These are phyloP conservation scores for Actinomortierella wolfii DNA, from an alignment of 371 early-diverging fungal species.

Conservation along the genomic window DNA sequence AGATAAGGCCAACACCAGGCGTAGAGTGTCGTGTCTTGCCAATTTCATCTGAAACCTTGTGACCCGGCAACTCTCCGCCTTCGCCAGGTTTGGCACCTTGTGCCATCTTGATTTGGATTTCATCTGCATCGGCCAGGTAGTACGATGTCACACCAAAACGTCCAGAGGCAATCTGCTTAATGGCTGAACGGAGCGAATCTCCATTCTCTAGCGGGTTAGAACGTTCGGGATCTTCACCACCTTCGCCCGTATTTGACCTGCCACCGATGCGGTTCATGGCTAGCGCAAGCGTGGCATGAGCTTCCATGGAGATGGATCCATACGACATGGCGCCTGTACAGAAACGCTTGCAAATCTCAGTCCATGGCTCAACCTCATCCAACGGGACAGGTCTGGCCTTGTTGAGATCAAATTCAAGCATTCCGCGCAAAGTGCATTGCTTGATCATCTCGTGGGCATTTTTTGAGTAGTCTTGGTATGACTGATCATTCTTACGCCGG, in stretches of 20 bases:
- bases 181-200: constrained; percentile 86
- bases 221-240: constrained; percentile 93
- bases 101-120: constrained; percentile 98
- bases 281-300: constrained; percentile 89
- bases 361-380: constrained; percentile 97
- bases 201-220: constrained; percentile 72
- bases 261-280: constrained; percentile 97
- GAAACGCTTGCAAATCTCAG: constrained; percentile 92
- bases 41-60: constrained; percentile 90
- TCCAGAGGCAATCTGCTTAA: constrained; percentile 98
- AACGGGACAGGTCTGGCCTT: constrained; percentile 78
- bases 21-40: constrained; percentile 94
- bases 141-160: constrained; percentile 96
- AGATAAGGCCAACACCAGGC: constrained; percentile 94
- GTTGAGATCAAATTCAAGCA: constrained; percentile 87
- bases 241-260: constrained; percentile 98
- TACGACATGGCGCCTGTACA: constrained; percentile 99
- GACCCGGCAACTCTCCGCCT: constrained; percentile 84
- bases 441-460: constrained; percentile 83
- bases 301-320: constrained; percentile 94
- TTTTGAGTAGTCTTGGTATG: constrained; percentile 85
- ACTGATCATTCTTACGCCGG: constrained; percentile 83
- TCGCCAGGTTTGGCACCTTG: constrained; percentile 99
- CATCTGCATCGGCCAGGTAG: constrained; percentile 93
- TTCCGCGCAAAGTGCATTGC: constrained; percentile 92